Conservation (phyloP, 2,329 filamentous ascomycete genomes). For the Monosporascus sp. region DNA sequence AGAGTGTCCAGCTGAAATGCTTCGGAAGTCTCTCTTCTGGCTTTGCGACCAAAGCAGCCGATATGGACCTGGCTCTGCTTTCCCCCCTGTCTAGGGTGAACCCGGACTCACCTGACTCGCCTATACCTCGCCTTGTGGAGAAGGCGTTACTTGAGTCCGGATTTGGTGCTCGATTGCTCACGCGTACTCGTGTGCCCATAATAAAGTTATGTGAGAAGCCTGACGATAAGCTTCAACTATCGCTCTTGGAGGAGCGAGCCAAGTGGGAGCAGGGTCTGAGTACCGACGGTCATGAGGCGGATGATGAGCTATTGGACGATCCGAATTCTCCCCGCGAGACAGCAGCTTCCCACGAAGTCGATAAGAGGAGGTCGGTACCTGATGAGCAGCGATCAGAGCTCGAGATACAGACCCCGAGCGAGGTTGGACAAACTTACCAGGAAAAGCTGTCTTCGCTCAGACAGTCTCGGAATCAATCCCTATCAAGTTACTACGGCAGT, state of each 20-base stretch:
- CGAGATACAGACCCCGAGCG: constrained; percentile 1
- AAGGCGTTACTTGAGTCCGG: constrained; percentile 67
- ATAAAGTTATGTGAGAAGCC: constrained; percentile 80
- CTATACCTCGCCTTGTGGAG: constrained; percentile 70
- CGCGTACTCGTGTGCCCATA: constrained; percentile 77
- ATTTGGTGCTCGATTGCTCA: constrained; percentile 71
- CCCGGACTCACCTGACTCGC: constrained; percentile 50
- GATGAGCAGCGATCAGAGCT: constrained; percentile 3
- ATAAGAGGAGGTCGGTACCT: constrained; percentile 1
- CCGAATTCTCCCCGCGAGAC: constrained; percentile 10
- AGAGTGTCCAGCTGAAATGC: constrained; percentile 64
- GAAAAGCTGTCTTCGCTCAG: constrained; percentile 29
- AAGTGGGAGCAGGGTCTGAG: constrained; percentile 64
- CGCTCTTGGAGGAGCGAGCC: constrained; percentile 58
- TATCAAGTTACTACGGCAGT: constrained; percentile 42
- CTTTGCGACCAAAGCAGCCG: constrained; percentile 81
- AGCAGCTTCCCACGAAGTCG: neutral
- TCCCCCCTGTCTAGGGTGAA: constrained; percentile 55
- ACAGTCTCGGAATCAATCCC: constrained; percentile 36
- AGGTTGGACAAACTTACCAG: constrained; percentile 3
- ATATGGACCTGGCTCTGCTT: constrained; percentile 82
- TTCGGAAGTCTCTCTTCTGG: constrained; percentile 82
- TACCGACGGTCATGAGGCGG: constrained; percentile 33
- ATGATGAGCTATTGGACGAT: constrained; percentile 27
- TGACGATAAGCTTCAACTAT: constrained; percentile 51